A percentile compares a stretch with the other conserved stretches of the same genome.
Evolutionary conservation across 2,329 filamentous ascomycete species (phyloP).

Genomic region (Pseudogymnoascus sp.): DNA sequence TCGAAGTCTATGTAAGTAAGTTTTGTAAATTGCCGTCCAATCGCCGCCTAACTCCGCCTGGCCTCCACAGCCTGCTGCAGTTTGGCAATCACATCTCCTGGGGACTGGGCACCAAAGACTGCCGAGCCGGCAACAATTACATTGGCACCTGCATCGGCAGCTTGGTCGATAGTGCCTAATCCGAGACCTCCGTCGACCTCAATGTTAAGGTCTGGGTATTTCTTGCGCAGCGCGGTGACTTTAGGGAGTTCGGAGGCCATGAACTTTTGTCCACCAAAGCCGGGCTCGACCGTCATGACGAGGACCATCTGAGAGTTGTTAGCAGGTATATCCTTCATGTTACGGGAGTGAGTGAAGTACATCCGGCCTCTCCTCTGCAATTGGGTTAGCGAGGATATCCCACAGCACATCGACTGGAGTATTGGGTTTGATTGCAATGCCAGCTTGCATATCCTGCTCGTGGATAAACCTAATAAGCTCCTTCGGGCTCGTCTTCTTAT

Average conservation of each 20-base stretch:
- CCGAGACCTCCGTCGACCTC: slow-evolving; percentile 93
- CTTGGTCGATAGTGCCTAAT: slow-evolving; percentile 81
- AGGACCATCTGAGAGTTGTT: slow-evolving; percentile 71
- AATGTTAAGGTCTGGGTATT: slow-evolving; percentile 89
- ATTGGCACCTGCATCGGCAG: slow-evolving; percentile 90
- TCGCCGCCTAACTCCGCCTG: slow-evolving; percentile 30
- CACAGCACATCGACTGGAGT: slow-evolving; percentile 87
- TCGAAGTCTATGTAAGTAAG: background rate
- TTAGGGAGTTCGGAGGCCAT: slow-evolving; percentile 95
- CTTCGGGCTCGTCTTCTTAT: slow-evolving; percentile 67
- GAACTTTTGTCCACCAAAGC: slow-evolving; percentile 97
- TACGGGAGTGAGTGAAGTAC: slow-evolving; percentile 46
- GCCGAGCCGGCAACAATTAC: slow-evolving; percentile 96
- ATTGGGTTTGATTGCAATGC: slow-evolving; percentile 90
- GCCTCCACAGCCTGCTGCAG: slow-evolving; percentile 72
- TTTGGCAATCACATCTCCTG: slow-evolving; percentile 74
- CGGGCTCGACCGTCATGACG: slow-evolving; percentile 95
- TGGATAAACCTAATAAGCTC: slow-evolving; percentile 89
- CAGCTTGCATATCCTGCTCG: slow-evolving; percentile 75
- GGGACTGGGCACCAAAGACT: slow-evolving; percentile 87
- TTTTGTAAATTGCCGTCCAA: slow-evolving; percentile 31
- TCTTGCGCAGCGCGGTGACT: slow-evolving; percentile 70
- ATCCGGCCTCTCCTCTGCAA: slow-evolving; percentile 74
- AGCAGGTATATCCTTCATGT: slow-evolving; percentile 5
- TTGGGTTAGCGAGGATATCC: slow-evolving; percentile 69